Base-by-base conservation (phyloP, 331 rosid species). In the Cydonia oblonga region DNA sequence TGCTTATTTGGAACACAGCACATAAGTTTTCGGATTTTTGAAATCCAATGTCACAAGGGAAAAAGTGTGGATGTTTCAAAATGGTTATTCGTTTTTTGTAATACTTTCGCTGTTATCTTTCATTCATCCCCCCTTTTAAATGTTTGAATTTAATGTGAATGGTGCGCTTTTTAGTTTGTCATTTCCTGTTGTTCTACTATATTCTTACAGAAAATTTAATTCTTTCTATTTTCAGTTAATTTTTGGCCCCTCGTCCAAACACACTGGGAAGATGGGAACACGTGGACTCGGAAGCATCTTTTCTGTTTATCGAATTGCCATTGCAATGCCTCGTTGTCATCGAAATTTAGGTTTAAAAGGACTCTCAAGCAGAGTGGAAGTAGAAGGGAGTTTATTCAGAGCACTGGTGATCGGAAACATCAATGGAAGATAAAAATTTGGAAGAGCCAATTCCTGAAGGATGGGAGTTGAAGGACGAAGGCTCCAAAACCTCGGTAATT, bases 251-350 rank as follows among this genome's bases (percentile, higher is more conserved):
- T 57, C 4, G 1, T 58, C 68, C 16, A 32, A 62, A 51, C 74
- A 56, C 51, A 32, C 67, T 68, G 65, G 3, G 29, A 68, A 26
- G 74, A 82, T 69, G 74, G 24, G 23, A 75, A 56, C 87, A 72
- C 64, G 67, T 70, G 81, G n/a, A 49, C 35, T 25, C 25, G 33
- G 38, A 69, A 19, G 38, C 76, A n/a, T 78, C 75, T 70, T 68
- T 64, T 40, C 25, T 64, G 22, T 66, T 68, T 65, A 52, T 35
- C 16, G 15, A 24, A 54, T 75, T 70, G 16, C 29, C 60, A 40
- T 16, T 46, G 62, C 67, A 51, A 56, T 22, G 22, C 61, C 20
- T 23, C 60, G 68, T 80, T 28, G 40, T 68, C 19, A 67, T 63
- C 69, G 10, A 40, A 25, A 4, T 38, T 20, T 58, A 12, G 42